phyloP scores from a whole-genome alignment of 805 yeast genomes.

The Torulaspora delbrueckii region DNA sequence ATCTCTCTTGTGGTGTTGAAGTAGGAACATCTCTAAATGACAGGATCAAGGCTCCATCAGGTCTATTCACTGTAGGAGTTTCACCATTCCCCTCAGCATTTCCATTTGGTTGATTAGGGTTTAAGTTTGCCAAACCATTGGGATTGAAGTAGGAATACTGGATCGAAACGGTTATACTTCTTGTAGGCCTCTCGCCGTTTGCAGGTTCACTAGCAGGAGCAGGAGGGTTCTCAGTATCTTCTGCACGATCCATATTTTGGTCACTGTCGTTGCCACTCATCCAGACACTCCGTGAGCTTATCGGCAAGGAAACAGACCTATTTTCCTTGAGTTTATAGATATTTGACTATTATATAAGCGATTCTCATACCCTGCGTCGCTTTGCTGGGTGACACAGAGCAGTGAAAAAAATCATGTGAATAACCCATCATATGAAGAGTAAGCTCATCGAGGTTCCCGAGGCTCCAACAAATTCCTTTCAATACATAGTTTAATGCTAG shows the following conservation, averaged over 20 bases:
- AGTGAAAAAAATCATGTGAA: neutral
- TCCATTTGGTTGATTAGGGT: constrained; percentile 1
- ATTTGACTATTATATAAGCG: neutral
- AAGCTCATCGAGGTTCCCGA: neutral
- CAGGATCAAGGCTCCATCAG: constrained; percentile 51
- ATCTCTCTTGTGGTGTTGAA: constrained; percentile 53
- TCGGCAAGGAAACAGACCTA: neutral
- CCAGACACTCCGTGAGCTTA: neutral
- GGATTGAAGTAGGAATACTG: constrained; percentile 29
- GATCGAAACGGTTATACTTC: constrained; percentile 31
- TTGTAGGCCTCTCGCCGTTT: constrained; percentile 14
- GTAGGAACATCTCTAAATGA: constrained; percentile 63
- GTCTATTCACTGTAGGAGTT: constrained; percentile 9
- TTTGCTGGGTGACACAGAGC: neutral
- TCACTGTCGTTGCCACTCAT: constrained; percentile 7
- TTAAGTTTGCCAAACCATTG: constrained; percentile 12
- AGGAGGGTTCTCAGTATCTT: constrained; percentile 8
- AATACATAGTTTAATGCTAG: too few species aligned
- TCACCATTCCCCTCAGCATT: constrained; percentile 36
- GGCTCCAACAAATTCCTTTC: too few species aligned
- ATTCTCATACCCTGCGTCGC: neutral
- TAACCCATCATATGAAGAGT: neutral
- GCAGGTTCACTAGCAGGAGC: constrained; percentile 2
- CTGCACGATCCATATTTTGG: constrained; percentile 7
- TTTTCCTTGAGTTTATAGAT: neutral